phyloP scores from a whole-genome alignment of 441 rosid genomes.

The Viola pubescens region DNA sequence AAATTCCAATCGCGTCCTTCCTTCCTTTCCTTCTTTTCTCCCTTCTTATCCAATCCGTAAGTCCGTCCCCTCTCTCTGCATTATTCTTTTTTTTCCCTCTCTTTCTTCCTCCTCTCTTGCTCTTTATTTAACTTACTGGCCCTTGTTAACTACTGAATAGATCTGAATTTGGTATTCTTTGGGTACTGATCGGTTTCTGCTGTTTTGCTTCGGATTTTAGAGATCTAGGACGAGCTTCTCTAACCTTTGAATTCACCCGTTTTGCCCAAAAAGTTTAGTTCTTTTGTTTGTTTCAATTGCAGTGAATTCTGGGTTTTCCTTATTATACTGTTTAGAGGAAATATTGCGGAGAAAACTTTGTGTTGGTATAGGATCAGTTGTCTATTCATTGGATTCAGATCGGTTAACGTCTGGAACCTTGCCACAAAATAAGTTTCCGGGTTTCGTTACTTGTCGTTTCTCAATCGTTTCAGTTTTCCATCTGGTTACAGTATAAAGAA shows the following conservation, averaged over 20 bases:
- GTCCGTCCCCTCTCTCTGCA: slow-evolving; percentile 25
- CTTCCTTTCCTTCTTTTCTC: neutral
- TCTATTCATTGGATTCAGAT: slow-evolving; percentile 27
- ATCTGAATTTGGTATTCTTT: too few relatives aligned
- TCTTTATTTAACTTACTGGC: neutral
- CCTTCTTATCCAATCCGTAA: slow-evolving; percentile 51
- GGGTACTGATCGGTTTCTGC: neutral
- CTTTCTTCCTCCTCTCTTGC: neutral
- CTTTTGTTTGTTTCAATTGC: neutral
- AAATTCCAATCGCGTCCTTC: slow-evolving; percentile 24
- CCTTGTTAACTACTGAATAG: too few relatives aligned
- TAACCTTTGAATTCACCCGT: too few relatives aligned
- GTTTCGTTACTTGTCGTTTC: too few relatives aligned
- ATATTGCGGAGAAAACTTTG: too few relatives aligned
- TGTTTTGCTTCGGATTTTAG: too few relatives aligned
- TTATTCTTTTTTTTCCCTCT: slow-evolving; percentile 13
- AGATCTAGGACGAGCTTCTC: too few relatives aligned
- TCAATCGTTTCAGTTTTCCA: too few relatives aligned
- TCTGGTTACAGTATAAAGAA: too few relatives aligned
- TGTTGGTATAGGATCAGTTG: slow-evolving; percentile 15
- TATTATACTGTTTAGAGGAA: neutral
- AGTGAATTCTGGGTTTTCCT: slow-evolving; percentile 6
- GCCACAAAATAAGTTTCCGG: too few relatives aligned
- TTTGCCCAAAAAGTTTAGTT: too few relatives aligned
- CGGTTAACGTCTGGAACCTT: slow-evolving; percentile 4